Percentiles rank a stretch among this genome's conserved stretches.
Conservation (phyloP, 371 early-diverging fungal genomes). For the Apophysomyces ossiformis region DNA sequence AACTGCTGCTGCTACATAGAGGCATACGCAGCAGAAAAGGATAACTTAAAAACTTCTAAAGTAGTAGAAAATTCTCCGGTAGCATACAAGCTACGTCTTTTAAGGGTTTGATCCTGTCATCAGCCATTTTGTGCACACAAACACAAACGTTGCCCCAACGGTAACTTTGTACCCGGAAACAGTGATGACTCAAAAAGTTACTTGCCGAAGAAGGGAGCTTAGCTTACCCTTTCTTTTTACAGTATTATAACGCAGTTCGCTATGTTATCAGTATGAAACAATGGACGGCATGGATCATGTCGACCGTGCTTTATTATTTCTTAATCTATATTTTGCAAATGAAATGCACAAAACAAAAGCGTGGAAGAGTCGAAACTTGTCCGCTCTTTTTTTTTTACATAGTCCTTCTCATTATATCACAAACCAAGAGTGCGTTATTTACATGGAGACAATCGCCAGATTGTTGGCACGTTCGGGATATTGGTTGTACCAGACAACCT, state of each 20-base stretch:
- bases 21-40: no score
- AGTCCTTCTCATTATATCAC: background rate
- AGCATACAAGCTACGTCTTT: no score
- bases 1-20: no score
- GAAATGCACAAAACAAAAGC: slow-evolving; percentile 3
- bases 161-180: no score
- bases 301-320: background rate
- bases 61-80: no score
- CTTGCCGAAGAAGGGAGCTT: background rate
- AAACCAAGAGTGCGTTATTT: slow-evolving; percentile 1
- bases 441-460: slow-evolving; percentile 3
- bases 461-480: slow-evolving; percentile 8
- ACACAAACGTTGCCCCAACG: no score
- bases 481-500: slow-evolving; percentile 9
- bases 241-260: background rate
- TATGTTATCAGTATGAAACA: background rate
- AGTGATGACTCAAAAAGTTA: no score
- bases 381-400: background rate
- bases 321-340: slow-evolving; percentile 7
- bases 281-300: background rate
- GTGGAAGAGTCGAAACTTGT: background rate
- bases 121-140: no score
- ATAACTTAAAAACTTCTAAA: no score
- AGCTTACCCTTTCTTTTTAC: background rate
- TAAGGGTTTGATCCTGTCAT: no score